Base-by-base conservation (phyloP, 2,329 filamentous ascomycete genomes). In the Pseudogymnoascus destructans region DNA sequence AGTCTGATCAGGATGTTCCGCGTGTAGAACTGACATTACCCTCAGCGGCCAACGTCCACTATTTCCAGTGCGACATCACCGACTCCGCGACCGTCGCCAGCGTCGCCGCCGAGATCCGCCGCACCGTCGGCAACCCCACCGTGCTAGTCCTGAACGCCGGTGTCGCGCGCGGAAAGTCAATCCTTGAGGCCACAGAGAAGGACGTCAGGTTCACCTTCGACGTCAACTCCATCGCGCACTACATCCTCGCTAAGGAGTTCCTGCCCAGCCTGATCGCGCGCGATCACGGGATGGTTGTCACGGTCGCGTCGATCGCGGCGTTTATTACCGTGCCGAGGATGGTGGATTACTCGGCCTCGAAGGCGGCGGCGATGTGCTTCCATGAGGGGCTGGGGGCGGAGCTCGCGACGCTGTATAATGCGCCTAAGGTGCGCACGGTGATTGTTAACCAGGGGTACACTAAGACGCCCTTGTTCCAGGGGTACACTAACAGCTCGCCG, bases 211-310 rank as follows among this genome's bases (percentile, higher is more conserved):
- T 84, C 64, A 86, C 84, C 57, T 87, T 89, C 68, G 81, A 83
- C 60, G 82, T 89, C 64, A 90, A 89, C 71, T 74, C 81, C 0
- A 68, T 89, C 30, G 75, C 82, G 2, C 85, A 85, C 70, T 87
- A 81, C 73, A 83, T 78, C 74, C 75, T 82, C n/a, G 72, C 77
- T 5, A 79, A 81, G 66, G 78, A 83, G 59, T 89, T 89, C 70
- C 72, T 90, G 1, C 86, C 86, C 0, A 68, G 72, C 63, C 85
- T 90, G 77, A 70, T 85, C 57, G 67, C 70, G 6, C 67, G 67
- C 10, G 82, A 88, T 71, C 85, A 89, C 71, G 86, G 86, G 60
- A 86, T 86, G 76, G 69, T 89, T 38, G 83, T 89, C 19, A 89
- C 83, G 0, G 77, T 89, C 19, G 81, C 86, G 11, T 83, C 79